These are phyloP conservation scores for Paramecium caudatum DNA, from an alignment of 73 alveolate genomes.

Conservation along the genomic window DNA sequence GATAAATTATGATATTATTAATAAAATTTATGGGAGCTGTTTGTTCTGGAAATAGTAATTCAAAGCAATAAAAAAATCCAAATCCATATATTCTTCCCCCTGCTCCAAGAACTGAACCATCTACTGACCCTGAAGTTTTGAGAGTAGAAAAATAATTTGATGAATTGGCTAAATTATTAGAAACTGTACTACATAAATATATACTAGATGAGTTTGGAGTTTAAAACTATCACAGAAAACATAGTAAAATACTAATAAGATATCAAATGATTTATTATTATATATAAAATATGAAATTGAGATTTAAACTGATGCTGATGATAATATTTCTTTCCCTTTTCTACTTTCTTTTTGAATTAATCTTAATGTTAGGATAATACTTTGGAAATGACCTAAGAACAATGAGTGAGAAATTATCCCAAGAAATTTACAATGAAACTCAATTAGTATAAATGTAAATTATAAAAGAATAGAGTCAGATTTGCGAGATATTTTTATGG, in stretches of 20 bases:
- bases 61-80: too few species aligned
- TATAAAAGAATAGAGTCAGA: constrained; percentile 18
- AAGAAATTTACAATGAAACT: constrained; percentile 27
- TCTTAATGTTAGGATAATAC: constrained; percentile 12
- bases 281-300: constrained; percentile 25
- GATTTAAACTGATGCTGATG: constrained; percentile 2
- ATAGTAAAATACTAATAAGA: neutral
- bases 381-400: neutral
- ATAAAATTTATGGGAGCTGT: neutral
- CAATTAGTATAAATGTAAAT: neutral
- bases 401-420: neutral
- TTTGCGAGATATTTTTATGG: constrained; percentile 29
- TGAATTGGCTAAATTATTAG: neutral
- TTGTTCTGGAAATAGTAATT: too few species aligned
- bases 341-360: constrained; percentile 2
- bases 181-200: neutral
- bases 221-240: neutral
- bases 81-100: too few species aligned
- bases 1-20: neutral
- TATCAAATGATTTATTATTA: neutral
- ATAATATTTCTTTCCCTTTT: constrained; percentile 15
- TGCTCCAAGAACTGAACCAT: too few species aligned
- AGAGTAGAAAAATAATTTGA: constrained; percentile 9
- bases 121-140: too few species aligned
- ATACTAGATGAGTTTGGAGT: neutral